Evolutionary conservation across 768 basidiomycete genomes (phyloP).

Genomic region (Naganishia vaughanmartiniae): DNA sequence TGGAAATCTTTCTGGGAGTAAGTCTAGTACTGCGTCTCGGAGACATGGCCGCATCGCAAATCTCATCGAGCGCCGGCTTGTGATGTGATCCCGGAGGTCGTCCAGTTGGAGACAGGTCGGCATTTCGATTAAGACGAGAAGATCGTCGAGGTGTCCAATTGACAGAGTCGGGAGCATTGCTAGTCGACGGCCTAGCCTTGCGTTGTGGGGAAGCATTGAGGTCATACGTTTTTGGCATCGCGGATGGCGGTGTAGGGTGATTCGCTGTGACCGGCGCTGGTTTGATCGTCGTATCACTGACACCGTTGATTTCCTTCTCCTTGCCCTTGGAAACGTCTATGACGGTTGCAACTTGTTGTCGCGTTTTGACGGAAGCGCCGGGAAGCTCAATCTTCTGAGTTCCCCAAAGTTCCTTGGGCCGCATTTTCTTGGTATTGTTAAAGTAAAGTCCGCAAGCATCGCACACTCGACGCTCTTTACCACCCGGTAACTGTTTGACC

Average conservation of each 20-base stretch:
- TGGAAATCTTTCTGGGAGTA: slow-evolving; percentile 24
- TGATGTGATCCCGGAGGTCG: not conserved
- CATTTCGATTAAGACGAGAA: slow-evolving; percentile 26
- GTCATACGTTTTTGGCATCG: not conserved
- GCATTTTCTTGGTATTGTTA: slow-evolving; percentile 33
- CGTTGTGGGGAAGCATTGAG: not conserved
- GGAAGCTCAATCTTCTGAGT: slow-evolving; percentile 21
- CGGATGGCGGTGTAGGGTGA: not conserved
- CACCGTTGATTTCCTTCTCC: not conserved
- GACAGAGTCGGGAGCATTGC: slow-evolving; percentile 16
- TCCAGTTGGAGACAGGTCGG: slow-evolving; percentile 12
- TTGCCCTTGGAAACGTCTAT: not conserved
- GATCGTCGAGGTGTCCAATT: slow-evolving; percentile 30
- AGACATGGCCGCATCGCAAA: slow-evolving; percentile 9
- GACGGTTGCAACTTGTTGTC: slow-evolving; percentile 1
- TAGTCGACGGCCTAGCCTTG: not conserved
- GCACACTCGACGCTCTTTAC: slow-evolving; percentile 31
- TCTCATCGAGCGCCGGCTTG: slow-evolving; percentile 21
- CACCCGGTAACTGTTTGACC: slow-evolving; percentile 28
- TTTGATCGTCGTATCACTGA: not conserved
- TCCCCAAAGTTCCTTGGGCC: slow-evolving; percentile 31
- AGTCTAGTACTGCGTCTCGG: slow-evolving; percentile 25
- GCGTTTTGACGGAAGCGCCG: slow-evolving; percentile 8
- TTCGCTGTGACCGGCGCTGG: not conserved
- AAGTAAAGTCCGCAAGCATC: slow-evolving; percentile 33